Base-by-base conservation (phyloP, 129 eudicot species). In the Artemisia annua region DNA sequence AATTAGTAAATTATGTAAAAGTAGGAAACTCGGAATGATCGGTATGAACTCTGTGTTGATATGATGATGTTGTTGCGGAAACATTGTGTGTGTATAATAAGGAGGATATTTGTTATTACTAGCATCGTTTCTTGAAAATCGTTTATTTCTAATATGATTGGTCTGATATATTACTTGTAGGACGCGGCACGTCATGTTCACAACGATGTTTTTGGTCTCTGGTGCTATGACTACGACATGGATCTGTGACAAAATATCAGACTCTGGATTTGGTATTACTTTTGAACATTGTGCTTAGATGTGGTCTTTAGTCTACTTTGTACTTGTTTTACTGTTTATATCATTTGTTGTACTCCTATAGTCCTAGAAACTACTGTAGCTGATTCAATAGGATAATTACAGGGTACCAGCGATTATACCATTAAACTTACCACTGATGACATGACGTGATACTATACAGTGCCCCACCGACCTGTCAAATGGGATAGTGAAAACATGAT, bases 161-260 rank as follows among this genome's bases (percentile, higher is more conserved):
- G 6, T 76, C 11, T 24, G 17, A 3, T 70, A 43, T 68, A 22
- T 15, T 65, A 8, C 44, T 67, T 80, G 62, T 84, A 94, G 99
- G 83, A 73, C 78, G 69, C 86, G 86, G 75, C 99, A 94, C 68
- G 93, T 90, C 74, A 83, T 90, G 89, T 69, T 90, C 72, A 90
- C 99, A 69, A 74, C 93, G 12, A 79, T 83, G 59, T 75, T 87
- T 48, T 60, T 94, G 89, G 97, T 86, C n/a, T 84, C 85, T 81
- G 99, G 99, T 74, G 99, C 99, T 30, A 94, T 94, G 99, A 86
- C 91, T 77, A 86, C 81, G 71, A 83, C 83, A 66, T 90, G 97
- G 97, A 94, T 94, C 56, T 94, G 97, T 81, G 99, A 94, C 81
- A 86, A 84, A 78, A 90, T 94, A 66, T 66, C 99, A 53, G 93